These are phyloP conservation scores for Ustilago sp. DNA, from an alignment of 1,284 basidiomycete genomes.

Conservation along the genomic window DNA sequence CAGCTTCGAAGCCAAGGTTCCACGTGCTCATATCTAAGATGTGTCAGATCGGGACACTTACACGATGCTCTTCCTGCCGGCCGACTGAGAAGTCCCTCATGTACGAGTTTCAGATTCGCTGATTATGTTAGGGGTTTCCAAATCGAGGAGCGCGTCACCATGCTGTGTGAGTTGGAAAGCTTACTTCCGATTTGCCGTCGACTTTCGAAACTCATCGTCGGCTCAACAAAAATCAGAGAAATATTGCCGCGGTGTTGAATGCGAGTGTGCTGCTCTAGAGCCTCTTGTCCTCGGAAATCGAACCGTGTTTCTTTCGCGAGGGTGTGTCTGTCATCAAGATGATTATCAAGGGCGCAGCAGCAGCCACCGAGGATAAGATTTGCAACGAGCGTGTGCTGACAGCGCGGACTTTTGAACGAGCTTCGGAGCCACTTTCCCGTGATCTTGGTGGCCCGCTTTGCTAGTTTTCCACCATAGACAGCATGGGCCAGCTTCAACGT, in stretches of 20 bases:
- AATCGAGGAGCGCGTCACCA: not conserved
- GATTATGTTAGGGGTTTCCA: slow-evolving; percentile 2
- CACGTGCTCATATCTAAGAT: too few species aligned
- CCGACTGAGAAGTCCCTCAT: not conserved
- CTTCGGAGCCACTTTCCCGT: slow-evolving; percentile 7
- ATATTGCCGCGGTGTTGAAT: slow-evolving; percentile 1
- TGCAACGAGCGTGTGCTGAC: slow-evolving; percentile 1
- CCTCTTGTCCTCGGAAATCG: slow-evolving; percentile 4
- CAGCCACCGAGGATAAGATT: not conserved
- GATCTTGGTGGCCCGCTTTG: not conserved
- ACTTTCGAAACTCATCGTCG: slow-evolving; percentile 10
- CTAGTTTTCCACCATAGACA: not conserved
- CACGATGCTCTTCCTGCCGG: not conserved
- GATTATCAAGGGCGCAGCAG: not conserved
- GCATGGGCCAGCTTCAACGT: not conserved
- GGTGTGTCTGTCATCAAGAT: not conserved
- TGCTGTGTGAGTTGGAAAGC: slow-evolving; percentile 1
- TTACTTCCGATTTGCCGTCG: slow-evolving; percentile 26
- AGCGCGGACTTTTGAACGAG: slow-evolving; percentile 9
- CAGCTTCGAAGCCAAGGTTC: too few species aligned
- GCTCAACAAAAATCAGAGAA: not conserved
- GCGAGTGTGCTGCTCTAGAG: not conserved
- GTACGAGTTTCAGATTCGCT: not conserved
- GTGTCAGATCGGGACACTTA: not conserved
- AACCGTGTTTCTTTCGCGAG: not conserved